These are phyloP conservation scores for Cadophora gregata DNA, from an alignment of 2,329 filamentous ascomycete genomes.

Conservation along the genomic window DNA sequence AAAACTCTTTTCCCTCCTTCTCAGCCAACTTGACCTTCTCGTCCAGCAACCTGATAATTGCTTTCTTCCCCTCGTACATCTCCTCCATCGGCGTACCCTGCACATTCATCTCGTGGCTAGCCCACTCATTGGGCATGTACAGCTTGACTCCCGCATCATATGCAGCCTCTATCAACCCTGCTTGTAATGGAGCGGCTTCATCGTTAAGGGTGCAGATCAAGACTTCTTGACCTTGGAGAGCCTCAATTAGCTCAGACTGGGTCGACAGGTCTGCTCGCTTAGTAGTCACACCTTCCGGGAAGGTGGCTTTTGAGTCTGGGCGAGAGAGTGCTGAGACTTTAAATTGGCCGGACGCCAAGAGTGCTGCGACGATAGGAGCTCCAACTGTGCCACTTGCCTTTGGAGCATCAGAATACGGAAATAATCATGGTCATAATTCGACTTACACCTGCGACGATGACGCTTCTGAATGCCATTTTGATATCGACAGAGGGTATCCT, in stretches of 20 bases:
- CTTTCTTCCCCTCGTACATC: conserved; percentile 3
- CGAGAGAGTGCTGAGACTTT: conserved; percentile 45
- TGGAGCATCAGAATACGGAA: background rate
- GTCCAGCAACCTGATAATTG: conserved; percentile 16
- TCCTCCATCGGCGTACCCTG: conserved; percentile 16
- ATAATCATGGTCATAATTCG: too few relatives aligned
- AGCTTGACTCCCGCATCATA: conserved; percentile 61
- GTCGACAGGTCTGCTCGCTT: conserved; percentile 30
- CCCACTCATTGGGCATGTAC: conserved; percentile 65
- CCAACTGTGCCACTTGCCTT: conserved; percentile 34
- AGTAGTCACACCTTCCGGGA: conserved; percentile 30
- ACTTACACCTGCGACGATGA: conserved; percentile 32
- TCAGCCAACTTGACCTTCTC: conserved; percentile 20
- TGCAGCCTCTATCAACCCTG: conserved; percentile 58
- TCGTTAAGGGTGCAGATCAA: conserved; percentile 31
- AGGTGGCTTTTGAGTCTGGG: conserved; percentile 38
- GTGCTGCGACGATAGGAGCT: conserved; percentile 38
- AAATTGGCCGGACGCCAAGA: conserved; percentile 40
- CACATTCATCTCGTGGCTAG: conserved; percentile 36
- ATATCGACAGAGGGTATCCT: background rate
- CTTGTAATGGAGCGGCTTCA: conserved; percentile 19
- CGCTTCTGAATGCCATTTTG: conserved; percentile 31
- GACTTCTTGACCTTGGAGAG: conserved; percentile 36
- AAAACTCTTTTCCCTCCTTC: conserved; percentile 30
- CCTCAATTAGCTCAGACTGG: conserved; percentile 39